Evolutionary conservation across 805 yeast species (phyloP).

Genomic region (Candida sakaeoensis): DNA sequence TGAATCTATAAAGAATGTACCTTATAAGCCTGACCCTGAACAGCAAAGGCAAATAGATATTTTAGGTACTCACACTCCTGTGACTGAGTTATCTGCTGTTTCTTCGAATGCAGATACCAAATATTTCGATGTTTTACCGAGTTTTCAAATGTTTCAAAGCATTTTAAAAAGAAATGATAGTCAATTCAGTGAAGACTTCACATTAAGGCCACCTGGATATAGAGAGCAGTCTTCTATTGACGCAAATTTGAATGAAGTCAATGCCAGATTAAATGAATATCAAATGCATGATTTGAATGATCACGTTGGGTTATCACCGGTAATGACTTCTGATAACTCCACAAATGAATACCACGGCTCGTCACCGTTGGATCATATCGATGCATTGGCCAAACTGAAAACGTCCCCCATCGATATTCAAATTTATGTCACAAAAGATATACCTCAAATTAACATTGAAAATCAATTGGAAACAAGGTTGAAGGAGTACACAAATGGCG

Average conservation of each 20-base stretch:
- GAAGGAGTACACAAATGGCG: constrained; percentile 41
- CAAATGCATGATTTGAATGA: constrained; percentile 6
- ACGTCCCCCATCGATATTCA: constrained; percentile 45
- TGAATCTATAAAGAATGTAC: constrained; percentile 21
- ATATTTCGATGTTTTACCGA: constrained; percentile 58
- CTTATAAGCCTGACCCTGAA: constrained; percentile 33
- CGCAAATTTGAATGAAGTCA: constrained; percentile 8
- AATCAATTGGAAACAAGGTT: constrained; percentile 43
- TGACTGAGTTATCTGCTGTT: constrained; percentile 19
- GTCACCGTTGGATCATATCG: constrained; percentile 50
- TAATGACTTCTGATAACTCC: constrained; percentile 6
- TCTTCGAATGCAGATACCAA: constrained; percentile 31
- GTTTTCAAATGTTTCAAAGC: constrained; percentile 65
- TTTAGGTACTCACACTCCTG: constrained; percentile 11
- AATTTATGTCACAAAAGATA: constrained; percentile 50
- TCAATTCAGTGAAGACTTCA: constrained; percentile 33
- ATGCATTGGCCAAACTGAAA: constrained; percentile 41
- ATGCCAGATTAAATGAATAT: constrained; percentile 13
- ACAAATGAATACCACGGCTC: constrained; percentile 25
- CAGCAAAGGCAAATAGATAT: constrained; percentile 34
- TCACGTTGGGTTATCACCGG: constrained; percentile 1
- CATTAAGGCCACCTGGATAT: constrained; percentile 34
- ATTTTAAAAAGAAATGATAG: constrained; percentile 39
- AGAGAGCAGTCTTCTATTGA: constrained; percentile 26
- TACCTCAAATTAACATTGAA: constrained; percentile 41